Evolutionary conservation across 495 filamentous ascomycete species (phyloP).

Genomic region (Aspergillus affinis): DNA sequence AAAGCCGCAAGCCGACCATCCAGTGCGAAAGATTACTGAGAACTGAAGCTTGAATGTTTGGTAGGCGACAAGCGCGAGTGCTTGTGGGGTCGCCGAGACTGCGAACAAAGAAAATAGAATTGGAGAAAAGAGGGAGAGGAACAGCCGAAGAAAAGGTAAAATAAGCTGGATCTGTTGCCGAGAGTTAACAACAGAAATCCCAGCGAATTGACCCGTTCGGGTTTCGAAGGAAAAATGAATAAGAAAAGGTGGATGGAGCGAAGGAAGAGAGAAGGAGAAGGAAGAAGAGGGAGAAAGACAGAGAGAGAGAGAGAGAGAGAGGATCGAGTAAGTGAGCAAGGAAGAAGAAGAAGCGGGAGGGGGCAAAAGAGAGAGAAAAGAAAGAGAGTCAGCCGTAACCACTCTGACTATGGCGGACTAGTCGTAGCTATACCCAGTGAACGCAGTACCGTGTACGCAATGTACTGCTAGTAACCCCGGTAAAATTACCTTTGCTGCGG

Average conservation of each 20-base stretch:
- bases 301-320: slow-evolving; percentile 5
- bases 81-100: neutral
- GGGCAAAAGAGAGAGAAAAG: neutral
- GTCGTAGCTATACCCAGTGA: too few relatives aligned
- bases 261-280: slow-evolving; percentile 14
- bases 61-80: neutral
- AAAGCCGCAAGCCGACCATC: neutral
- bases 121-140: neutral
- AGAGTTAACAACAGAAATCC: slow-evolving; percentile 9
- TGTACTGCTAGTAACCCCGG: too few relatives aligned
- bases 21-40: neutral
- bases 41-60: neutral
- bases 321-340: neutral
- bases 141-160: too few relatives aligned
- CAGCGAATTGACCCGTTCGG: slow-evolving; percentile 17
- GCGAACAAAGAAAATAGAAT: neutral
- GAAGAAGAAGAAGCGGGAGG: slow-evolving; percentile 3
- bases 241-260: slow-evolving; percentile 13
- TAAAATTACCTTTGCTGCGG: neutral
- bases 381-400: neutral
- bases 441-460: too few relatives aligned
- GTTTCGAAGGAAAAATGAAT: slow-evolving; percentile 2
- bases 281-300: slow-evolving; percentile 10
- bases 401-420: neutral
- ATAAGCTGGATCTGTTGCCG: slow-evolving; percentile 1